These are phyloP conservation scores for Euphorbia corollata DNA, from an alignment of 441 rosid species.

Conservation along the genomic window DNA sequence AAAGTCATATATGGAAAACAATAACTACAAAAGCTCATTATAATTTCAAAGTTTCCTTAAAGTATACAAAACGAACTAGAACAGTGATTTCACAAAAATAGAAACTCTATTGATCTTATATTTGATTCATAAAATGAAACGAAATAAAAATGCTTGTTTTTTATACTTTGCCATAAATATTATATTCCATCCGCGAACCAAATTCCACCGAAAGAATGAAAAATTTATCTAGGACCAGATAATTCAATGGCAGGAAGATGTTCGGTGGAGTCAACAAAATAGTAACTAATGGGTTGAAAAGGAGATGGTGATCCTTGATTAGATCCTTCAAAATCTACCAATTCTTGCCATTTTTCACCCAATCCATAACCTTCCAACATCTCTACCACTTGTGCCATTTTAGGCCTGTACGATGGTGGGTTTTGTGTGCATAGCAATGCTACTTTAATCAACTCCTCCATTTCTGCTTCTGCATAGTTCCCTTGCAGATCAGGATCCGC, in stretches of 20 bases:
- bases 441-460: slow-evolving; percentile 59
- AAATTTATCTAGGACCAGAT: slow-evolving; percentile 61
- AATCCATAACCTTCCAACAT: slow-evolving; percentile 76
- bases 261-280: slow-evolving; percentile 46
- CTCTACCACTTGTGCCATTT: slow-evolving; percentile 68
- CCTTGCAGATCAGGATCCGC: slow-evolving; percentile 54
- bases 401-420: slow-evolving; percentile 57
- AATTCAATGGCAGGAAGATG: slow-evolving; percentile 44
- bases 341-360: slow-evolving; percentile 66
- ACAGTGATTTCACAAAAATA: too few species aligned
- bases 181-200: too few species aligned
- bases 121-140: too few species aligned
- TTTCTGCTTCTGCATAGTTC: slow-evolving; percentile 42
- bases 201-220: background rate
- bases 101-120: too few species aligned
- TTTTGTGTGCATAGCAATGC: slow-evolving; percentile 65
- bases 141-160: too few species aligned
- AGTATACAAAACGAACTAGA: too few species aligned
- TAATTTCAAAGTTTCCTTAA: too few species aligned
- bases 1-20: too few species aligned
- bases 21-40: too few species aligned
- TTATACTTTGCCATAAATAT: too few species aligned
- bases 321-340: slow-evolving; percentile 51
- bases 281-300: slow-evolving; percentile 28
- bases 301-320: slow-evolving; percentile 31